phyloP scores from a whole-genome alignment of 2,329 filamentous ascomycete species.

The Fulvia fulva region DNA sequence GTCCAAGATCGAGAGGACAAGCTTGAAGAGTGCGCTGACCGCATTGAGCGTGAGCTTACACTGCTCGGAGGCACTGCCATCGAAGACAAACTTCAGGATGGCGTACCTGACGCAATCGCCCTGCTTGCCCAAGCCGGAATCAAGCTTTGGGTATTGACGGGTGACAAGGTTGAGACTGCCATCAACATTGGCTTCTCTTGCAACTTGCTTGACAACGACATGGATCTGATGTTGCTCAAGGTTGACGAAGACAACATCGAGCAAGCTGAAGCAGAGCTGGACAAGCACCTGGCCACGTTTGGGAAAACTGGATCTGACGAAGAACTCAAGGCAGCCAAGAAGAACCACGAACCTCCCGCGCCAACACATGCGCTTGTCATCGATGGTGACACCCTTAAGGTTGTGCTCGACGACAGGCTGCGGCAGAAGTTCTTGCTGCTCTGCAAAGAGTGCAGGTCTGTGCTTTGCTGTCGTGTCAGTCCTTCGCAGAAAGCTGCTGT shows the following conservation, averaged over 20 bases:
- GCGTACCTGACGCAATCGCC: slow-evolving; percentile 91
- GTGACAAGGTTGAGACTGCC: slow-evolving; percentile 97
- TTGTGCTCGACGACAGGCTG: slow-evolving; percentile 75
- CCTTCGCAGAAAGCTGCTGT: slow-evolving; percentile 97
- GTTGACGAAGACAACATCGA: slow-evolving; percentile 68
- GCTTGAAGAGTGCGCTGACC: slow-evolving; percentile 80
- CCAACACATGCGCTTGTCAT: slow-evolving; percentile 91
- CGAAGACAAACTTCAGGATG: slow-evolving; percentile 93
- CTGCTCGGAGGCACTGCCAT: slow-evolving; percentile 93
- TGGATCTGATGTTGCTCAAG: slow-evolving; percentile 92
- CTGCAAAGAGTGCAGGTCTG: slow-evolving; percentile 95
- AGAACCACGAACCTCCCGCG: slow-evolving; percentile 79
- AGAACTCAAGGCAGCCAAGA: slow-evolving; percentile 73
- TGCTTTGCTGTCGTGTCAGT: slow-evolving; percentile 95
- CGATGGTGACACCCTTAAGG: slow-evolving; percentile 87
- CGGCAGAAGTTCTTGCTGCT: slow-evolving; percentile 91
- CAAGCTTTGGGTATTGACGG: slow-evolving; percentile 96
- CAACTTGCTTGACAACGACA: slow-evolving; percentile 93
- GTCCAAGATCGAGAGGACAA: slow-evolving; percentile 88
- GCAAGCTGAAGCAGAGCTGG: slow-evolving; percentile 65
- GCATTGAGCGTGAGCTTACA: slow-evolving; percentile 84
- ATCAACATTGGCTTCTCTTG: slow-evolving; percentile 99
- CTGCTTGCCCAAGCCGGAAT: slow-evolving; percentile 89
- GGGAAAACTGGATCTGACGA: slow-evolving; percentile 78
- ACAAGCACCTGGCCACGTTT: slow-evolving; percentile 69